Evolutionary conservation across 495 filamentous ascomycete species (phyloP).

Genomic region (Penicillium malachiteum): DNA sequence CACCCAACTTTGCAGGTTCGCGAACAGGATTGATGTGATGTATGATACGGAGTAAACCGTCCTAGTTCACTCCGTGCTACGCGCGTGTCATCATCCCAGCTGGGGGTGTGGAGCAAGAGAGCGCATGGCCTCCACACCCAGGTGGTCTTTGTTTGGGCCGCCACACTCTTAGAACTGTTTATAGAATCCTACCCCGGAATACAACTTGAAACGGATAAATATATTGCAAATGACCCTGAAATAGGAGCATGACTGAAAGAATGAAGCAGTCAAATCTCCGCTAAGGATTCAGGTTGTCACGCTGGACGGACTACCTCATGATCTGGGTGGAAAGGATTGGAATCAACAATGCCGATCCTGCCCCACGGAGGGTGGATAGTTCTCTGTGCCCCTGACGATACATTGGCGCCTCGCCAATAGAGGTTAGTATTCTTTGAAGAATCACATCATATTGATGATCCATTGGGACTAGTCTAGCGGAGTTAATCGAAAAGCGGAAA

Average conservation of each 20-base stretch:
- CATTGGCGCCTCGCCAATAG: conserved; percentile 6
- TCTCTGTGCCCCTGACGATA: conserved; percentile 12
- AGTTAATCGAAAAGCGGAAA: conserved; percentile 14
- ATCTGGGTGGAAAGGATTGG: conserved; percentile 16
- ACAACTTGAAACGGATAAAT: conserved; percentile 25
- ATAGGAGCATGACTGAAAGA: conserved; percentile 2
- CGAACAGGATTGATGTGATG: conserved; percentile 2
- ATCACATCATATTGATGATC: conserved; percentile 6
- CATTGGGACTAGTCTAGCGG: conserved; percentile 15
- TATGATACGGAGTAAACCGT: background rate
- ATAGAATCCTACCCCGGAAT: conserved; percentile 18
- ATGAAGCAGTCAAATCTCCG: background rate
- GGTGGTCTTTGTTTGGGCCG: background rate
- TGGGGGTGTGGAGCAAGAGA: background rate
- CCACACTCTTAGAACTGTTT: background rate
- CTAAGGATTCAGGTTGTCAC: conserved; percentile 13
- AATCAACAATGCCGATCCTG: conserved; percentile 23
- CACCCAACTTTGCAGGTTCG: background rate
- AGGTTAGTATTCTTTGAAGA: background rate
- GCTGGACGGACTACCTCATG: conserved; percentile 19
- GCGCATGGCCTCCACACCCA: conserved; percentile 2
- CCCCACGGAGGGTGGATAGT: conserved; percentile 15
- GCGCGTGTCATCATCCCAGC: conserved; percentile 10
- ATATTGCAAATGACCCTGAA: conserved; percentile 17
- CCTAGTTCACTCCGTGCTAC: background rate